Evolutionary conservation across 257 asterid species (phyloP), one percentile per base, ranked within the genome.

Genomic region (Nicotiana obtusifolia): DNA sequence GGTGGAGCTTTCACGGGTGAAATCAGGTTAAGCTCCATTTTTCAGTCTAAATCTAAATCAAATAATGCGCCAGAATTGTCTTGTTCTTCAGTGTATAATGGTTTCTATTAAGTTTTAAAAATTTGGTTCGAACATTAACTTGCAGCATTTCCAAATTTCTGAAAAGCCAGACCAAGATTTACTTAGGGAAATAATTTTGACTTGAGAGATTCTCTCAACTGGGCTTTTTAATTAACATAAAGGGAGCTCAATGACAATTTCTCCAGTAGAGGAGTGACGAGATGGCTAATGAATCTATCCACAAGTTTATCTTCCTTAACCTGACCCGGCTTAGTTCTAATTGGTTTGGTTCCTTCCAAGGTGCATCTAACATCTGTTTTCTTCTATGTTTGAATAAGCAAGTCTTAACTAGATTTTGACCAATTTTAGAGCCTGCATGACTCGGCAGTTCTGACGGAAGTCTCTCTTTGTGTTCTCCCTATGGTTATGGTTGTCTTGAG

Each of bases 1-100:
- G 99, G 98, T 84, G 99, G 99, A 77, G 99, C 98, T 81, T 96
- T 96, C 86, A 96, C 98, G 22, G 99, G 99, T 85, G 99, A 96
- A 84, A 96, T 96, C 97, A 96, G 98, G 99, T 90, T 78, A 81
- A 80, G 54, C 53, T 49, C 79, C 0, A 13, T 30, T 1, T 75
- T 16, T 49, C 49, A 49, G 26, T 47, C 24, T 24, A 0, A 47
- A 47, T 73, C 16, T 47, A 47, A 24, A 75, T 75, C 24, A 49
- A 16, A 4, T 49, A 49, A 49, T 2, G 62, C 7, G 2, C 16
- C 41, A 49, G 24, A 49, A 15, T 22, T 49, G 61, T 24, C 24
- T 14, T 47, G 62, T 11, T 24, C 62, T 24, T 75, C 5, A 0
- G 7, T 8, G 13, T 69, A 69, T 73, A n/a, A 73, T 73, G 15